These are phyloP conservation scores for Arthrobotrys sinensis DNA, from an alignment of 2,329 filamentous ascomycete species.

Conservation along the genomic window DNA sequence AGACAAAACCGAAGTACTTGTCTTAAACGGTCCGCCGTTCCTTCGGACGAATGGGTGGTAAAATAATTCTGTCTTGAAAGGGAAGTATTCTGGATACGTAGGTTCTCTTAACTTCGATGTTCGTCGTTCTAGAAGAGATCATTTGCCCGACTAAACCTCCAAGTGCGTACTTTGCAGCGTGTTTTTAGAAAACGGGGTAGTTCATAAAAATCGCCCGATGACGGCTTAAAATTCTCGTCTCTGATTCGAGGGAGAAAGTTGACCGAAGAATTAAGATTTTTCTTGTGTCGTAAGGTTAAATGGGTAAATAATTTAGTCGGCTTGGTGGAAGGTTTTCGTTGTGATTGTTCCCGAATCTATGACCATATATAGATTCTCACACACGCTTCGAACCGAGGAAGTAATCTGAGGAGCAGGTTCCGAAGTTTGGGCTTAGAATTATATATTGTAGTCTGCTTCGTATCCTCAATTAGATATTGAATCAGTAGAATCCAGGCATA, in stretches of 20 bases:
- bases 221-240: slow-evolving; percentile 19
- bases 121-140: not conserved
- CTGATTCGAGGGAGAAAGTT: slow-evolving; percentile 41
- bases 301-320: not conserved
- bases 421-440: no score
- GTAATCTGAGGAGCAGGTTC: no score
- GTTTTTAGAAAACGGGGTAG: not conserved
- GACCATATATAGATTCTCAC: no score
- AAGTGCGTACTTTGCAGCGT: not conserved
- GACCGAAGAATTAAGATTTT: not conserved
- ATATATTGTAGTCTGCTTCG: no score
- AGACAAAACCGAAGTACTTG: not conserved
- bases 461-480: no score
- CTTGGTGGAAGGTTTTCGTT: not conserved
- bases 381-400: no score
- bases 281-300: slow-evolving; percentile 1
- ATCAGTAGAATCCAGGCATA: no score
- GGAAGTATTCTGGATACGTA: no score
- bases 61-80: not conserved
- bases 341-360: not conserved
- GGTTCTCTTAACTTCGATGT: not conserved
- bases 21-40: slow-evolving; percentile 22
- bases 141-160: not conserved
- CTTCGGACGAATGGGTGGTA: slow-evolving; percentile 31
- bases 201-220: not conserved